These are phyloP conservation scores for Magnolia sinica DNA, from an alignment of 164 flowering plant species.

Conservation along the genomic window DNA sequence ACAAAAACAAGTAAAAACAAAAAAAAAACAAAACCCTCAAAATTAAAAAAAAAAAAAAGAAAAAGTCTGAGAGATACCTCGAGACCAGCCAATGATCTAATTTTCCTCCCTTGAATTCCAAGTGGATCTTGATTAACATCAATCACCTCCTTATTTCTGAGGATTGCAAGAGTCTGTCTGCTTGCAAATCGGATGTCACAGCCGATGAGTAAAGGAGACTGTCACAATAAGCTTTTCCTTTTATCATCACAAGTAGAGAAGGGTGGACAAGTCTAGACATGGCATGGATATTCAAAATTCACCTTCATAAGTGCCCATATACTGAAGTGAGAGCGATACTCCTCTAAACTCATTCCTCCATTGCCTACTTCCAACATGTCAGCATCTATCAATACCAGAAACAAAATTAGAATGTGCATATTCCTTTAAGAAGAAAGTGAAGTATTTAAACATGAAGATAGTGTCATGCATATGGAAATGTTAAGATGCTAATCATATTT, in stretches of 20 bases:
- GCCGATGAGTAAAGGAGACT: slow-evolving; percentile 53
- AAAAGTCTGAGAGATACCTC: slow-evolving; percentile 26
- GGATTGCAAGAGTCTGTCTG: slow-evolving; percentile 32
- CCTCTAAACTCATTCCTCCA: slow-evolving; percentile 48
- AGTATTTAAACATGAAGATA: too few relatives aligned
- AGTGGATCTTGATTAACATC: slow-evolving; percentile 46
- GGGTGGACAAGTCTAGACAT: not conserved
- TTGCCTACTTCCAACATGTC: slow-evolving; percentile 64
- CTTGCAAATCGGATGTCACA: slow-evolving; percentile 38
- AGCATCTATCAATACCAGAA: slow-evolving; percentile 31
- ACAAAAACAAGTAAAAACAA: too few relatives aligned
- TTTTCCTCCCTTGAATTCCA: slow-evolving; percentile 46
- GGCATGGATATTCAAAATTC: not conserved
- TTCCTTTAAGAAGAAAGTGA: not conserved
- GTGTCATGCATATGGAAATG: too few relatives aligned
- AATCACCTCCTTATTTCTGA: slow-evolving; percentile 47
- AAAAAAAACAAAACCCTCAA: too few relatives aligned
- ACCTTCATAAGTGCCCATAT: slow-evolving; percentile 54
- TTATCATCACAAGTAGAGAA: not conserved
- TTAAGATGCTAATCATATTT: too few relatives aligned
- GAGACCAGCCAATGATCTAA: slow-evolving; percentile 31
- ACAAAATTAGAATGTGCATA: not conserved
- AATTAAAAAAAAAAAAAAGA: not conserved
- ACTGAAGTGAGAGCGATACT: slow-evolving; percentile 51
- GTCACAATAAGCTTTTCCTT: slow-evolving; percentile 5